Evolutionary conservation across 768 basidiomycete genomes (phyloP).

Genomic region (Cystobasidium ongulense): DNA sequence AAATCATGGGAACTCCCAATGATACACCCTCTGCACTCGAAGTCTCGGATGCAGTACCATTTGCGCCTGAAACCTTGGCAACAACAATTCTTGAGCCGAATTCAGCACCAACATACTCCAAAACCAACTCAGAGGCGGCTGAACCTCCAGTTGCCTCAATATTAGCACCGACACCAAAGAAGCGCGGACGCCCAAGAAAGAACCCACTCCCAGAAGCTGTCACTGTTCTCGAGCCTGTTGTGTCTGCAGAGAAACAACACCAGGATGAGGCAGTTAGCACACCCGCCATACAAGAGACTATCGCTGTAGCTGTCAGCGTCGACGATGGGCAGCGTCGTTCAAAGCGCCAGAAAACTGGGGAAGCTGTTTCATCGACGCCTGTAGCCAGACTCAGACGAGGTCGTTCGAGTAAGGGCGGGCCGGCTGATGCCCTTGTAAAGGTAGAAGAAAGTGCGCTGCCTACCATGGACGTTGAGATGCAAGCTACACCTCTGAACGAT

Average conservation of each 20-base stretch:
- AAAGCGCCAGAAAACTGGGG: not conserved
- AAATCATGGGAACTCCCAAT: no score
- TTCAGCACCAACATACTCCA: no score
- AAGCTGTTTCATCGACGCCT: not conserved
- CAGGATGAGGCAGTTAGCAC: not conserved
- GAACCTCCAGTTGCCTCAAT: no score
- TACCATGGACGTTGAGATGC: no score
- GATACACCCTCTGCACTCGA: no score
- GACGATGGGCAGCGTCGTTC: not conserved
- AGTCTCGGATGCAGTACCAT: no score
- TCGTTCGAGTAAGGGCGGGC: not conserved
- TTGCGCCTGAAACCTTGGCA: no score
- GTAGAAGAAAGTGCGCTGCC: not conserved
- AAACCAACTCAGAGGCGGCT: no score
- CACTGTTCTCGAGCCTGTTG: not conserved
- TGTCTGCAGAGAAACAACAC: not conserved
- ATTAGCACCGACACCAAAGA: not conserved
- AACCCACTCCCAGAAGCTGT: not conserved
- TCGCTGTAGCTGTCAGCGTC: not conserved
- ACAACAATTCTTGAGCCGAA: no score
- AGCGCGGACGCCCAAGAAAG: not conserved
- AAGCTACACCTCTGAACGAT: no score
- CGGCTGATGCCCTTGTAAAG: not conserved
- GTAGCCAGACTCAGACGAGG: not conserved
- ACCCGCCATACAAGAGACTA: not conserved